Evolutionary conservation across 2,329 filamentous ascomycete species (phyloP), one percentile per base, ranked within the genome.

Genomic region (Trichoderma cornu-damae): DNA sequence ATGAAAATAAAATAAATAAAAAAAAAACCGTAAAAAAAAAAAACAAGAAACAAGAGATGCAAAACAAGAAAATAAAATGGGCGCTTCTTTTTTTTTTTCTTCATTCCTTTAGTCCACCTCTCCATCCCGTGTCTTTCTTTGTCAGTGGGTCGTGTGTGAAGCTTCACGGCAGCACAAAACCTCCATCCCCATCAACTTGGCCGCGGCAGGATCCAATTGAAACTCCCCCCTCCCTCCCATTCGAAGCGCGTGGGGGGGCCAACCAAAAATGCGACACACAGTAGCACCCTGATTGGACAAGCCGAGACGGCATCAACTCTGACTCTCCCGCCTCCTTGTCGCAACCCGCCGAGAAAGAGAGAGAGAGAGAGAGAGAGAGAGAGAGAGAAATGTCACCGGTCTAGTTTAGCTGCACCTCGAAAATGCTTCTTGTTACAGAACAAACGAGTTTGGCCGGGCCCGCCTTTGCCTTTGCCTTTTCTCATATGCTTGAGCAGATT

Each of bases 261-360:
- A 46, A 28, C 51, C 51, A 44, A n/a, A n/a, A n/a, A 37, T 54
- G 51, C 51, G 51, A 47, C 51, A 54, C 51, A 54, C 51, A 54
- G 32, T 43, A 38, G 32, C n/a, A 42, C 37, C 51, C 40, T 22
- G 40, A 54, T 54, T 26, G 40, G 51, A 42, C 51, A 54, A 54
- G 51, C 40, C 30, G 32, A 54, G 34, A n/a, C n/a, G 30, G 42
- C 51, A 26, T 38, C 38, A 44, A 53, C 50, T 53, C 30, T 35
- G 14, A 22, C 22, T 44, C 38, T 35, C 20, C 38, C 38, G 28
- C 40, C 42, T 54, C 51, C 51, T 28, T 38, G 51, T 46, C 51
- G 42, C 51, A 38, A n/a, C 24, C 38, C 51, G 16, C 30, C 30
- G 37, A 54, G 16, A n/a, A n/a, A n/a, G n/a, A n/a, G n/a, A n/a